A percentile compares a stretch with the other conserved stretches of the same genome.
Conservation (phyloP, 768 basidiomycete genomes). For the Steccherinum ochraceum region DNA sequence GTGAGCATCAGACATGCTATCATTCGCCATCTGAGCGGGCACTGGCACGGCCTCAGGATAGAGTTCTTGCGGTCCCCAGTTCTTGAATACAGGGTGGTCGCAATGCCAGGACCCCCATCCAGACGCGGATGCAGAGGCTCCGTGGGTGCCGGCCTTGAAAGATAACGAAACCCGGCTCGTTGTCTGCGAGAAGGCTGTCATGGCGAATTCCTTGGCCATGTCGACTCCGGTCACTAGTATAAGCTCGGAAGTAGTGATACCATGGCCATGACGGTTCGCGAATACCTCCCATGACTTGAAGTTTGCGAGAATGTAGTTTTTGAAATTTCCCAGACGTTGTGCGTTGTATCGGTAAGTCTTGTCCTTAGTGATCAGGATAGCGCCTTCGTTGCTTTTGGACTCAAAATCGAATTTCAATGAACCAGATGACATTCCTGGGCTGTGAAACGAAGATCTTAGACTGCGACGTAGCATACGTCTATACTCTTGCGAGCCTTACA, state of each 20-base stretch:
- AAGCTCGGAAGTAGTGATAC: not conserved
- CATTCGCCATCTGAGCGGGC: not conserved
- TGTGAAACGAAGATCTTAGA: too few relatives aligned
- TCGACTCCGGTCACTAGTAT: slow-evolving; percentile 2
- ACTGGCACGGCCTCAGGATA: too few relatives aligned
- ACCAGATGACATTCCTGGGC: too few relatives aligned
- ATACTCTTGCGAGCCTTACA: too few relatives aligned
- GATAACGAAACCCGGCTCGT: not conserved
- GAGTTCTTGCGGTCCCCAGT: slow-evolving; percentile 2
- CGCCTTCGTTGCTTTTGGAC: not conserved
- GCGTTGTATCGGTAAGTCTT: slow-evolving; percentile 1
- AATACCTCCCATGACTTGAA: slow-evolving; percentile 1
- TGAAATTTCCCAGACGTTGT: not conserved
- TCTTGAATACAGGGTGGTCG: not conserved
- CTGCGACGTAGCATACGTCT: too few relatives aligned
- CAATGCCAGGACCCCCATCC: slow-evolving; percentile 1
- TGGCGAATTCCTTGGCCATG: slow-evolving; percentile 1
- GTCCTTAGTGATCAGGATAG: not conserved
- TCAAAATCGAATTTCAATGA: slow-evolving; percentile 1
- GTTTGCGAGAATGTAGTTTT: not conserved
- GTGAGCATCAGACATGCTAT: not conserved
- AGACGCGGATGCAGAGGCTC: not conserved
- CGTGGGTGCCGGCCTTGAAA: not conserved
- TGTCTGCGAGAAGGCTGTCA: not conserved
- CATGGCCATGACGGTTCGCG: not conserved